A percentile compares a stretch with the other conserved stretches of the same genome.
Conservation (phyloP, 805 yeast genomes). For the Candida ulmi region DNA sequence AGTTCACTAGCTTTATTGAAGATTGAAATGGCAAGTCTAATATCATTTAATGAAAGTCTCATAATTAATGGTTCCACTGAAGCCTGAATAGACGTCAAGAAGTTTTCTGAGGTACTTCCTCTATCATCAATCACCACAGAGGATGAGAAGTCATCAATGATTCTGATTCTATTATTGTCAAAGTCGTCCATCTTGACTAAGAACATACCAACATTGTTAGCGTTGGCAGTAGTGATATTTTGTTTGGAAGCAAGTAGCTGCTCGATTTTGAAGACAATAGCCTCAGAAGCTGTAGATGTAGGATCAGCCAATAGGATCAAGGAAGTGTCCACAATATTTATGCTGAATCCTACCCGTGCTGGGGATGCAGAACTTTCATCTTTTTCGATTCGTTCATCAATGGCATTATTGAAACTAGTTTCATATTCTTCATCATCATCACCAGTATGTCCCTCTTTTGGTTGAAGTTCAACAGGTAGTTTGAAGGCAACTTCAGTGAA, state of each 20-base stretch:
- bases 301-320: constrained; percentile 80
- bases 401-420: constrained; percentile 8
- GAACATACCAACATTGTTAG: constrained; percentile 82
- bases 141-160: constrained; percentile 85
- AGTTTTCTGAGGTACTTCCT: constrained; percentile 52
- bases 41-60: constrained; percentile 83
- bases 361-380: constrained; percentile 2
- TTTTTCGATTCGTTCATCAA: constrained; percentile 6
- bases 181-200: constrained; percentile 66
- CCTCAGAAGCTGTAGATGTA: constrained; percentile 62
- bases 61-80: constrained; percentile 76
- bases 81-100: constrained; percentile 58
- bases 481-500: constrained; percentile 50
- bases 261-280: constrained; percentile 83
- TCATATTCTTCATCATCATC: constrained; percentile 11
- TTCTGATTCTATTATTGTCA: constrained; percentile 58
- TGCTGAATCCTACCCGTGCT: constrained; percentile 40
- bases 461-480: constrained; percentile 8
- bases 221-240: constrained; percentile 57
- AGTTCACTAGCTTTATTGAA: constrained; percentile 61
- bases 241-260: constrained; percentile 70
- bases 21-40: constrained; percentile 69
- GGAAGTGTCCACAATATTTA: constrained; percentile 74
- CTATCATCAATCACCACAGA: constrained; percentile 68
- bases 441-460: neutral